Evolutionary conservation across 2,329 filamentous ascomycete species (phyloP).

Genomic region (Stagonosporopsis tanaceti): DNA sequence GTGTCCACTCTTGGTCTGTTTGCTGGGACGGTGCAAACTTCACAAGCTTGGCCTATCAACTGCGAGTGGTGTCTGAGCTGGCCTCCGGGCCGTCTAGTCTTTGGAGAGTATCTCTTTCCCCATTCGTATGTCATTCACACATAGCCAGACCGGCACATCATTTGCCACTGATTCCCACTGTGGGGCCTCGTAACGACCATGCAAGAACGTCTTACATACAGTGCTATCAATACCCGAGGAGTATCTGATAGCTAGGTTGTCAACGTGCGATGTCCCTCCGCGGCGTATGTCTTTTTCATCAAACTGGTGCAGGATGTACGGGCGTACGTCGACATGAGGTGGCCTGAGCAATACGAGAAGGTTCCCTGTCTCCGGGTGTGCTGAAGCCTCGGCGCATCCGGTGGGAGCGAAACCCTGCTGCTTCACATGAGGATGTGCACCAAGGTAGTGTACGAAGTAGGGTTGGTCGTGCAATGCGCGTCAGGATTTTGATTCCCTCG

Average conservation of each 20-base stretch:
- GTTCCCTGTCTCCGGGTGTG: constrained; percentile 6
- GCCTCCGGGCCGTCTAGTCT: neutral
- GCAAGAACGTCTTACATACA: neutral
- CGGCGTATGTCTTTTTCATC: neutral
- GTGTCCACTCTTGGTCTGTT: neutral
- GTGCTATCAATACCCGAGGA: neutral
- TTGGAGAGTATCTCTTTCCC: neutral
- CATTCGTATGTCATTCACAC: neutral
- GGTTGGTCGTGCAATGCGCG: neutral
- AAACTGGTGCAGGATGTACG: neutral
- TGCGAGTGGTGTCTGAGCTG: neutral
- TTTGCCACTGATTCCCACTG: neutral
- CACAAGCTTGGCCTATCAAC: neutral
- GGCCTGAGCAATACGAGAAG: constrained; percentile 10
- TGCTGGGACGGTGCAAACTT: neutral
- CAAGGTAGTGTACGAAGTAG: neutral
- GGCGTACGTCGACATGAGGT: constrained; percentile 4
- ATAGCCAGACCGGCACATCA: neutral
- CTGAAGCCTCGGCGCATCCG: constrained; percentile 5
- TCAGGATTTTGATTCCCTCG: neutral
- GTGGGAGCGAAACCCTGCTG: constrained; percentile 6
- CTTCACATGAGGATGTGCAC: constrained; percentile 1
- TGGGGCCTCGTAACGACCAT: neutral
- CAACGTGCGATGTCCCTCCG: neutral
- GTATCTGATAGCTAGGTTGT: neutral